Conservation (phyloP, 495 filamentous ascomycete species). For the Cryomyces antarcticus region DNA sequence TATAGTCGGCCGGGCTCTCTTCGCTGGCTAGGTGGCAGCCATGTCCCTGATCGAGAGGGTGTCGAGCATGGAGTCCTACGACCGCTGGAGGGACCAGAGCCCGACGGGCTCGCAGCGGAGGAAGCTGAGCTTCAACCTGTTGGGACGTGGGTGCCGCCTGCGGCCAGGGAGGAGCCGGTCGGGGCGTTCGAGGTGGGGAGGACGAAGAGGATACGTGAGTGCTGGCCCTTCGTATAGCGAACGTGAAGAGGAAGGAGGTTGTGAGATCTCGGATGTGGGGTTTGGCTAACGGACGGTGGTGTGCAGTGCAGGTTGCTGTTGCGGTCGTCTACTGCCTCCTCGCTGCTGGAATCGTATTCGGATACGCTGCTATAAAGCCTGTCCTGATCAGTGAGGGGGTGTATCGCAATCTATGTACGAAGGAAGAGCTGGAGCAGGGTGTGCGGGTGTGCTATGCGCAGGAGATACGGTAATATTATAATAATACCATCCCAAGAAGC, state of each 20-base stretch:
- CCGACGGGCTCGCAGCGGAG: constrained; percentile 3
- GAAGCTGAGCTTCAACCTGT: constrained; percentile 23
- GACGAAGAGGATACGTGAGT: constrained; percentile 28
- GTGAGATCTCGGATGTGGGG: neutral
- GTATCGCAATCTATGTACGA: constrained; percentile 41
- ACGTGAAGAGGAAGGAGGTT: neutral
- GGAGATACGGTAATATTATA: constrained; percentile 42
- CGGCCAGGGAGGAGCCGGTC: constrained; percentile 14
- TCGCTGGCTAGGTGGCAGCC: too few species aligned
- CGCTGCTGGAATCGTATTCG: constrained; percentile 61
- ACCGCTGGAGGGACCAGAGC: too few species aligned
- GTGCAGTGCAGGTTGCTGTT: constrained; percentile 35
- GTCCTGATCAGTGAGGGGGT: constrained; percentile 58
- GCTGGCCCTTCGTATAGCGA: too few species aligned
- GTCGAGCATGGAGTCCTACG: too few species aligned
- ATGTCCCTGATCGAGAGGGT: too few species aligned
- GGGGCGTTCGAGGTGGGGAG: constrained; percentile 28
- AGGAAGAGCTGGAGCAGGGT: constrained; percentile 34
- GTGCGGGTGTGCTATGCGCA: constrained; percentile 47
- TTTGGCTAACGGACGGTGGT: neutral
- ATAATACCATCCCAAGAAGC: neutral
- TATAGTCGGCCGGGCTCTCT: too few species aligned
- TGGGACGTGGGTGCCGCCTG: constrained; percentile 14
- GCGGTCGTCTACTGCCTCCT: constrained; percentile 69
- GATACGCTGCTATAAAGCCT: constrained; percentile 69